Conservation (phyloP, 192 early-diverging fungal genomes). For the Oehlia diaphana region DNA sequence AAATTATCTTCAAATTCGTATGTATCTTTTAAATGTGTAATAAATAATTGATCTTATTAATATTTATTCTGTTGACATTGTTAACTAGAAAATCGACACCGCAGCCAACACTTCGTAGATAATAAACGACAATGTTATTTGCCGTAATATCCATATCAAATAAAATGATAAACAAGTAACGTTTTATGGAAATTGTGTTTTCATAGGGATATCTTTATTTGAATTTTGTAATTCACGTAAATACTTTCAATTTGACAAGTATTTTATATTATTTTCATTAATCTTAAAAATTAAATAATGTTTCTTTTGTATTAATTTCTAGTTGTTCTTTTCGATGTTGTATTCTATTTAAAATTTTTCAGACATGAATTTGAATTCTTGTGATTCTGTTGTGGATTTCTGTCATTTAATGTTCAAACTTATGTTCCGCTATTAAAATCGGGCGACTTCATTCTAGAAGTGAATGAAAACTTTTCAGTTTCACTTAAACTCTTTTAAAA, state of each 20-base stretch:
- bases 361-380: not conserved
- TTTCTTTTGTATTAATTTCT: not conserved
- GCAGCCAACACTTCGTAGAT: too few species aligned
- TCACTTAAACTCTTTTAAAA: not conserved
- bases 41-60: too few species aligned
- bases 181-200: too few species aligned
- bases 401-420: slow-evolving; percentile 2
- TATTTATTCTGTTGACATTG: too few species aligned
- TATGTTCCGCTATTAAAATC: not conserved
- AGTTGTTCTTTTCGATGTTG: not conserved
- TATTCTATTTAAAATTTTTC: not conserved
- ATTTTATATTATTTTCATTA: not conserved
- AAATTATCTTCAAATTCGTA: too few species aligned
- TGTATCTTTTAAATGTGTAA: too few species aligned
- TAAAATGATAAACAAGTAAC: too few species aligned
- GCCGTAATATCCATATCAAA: too few species aligned
- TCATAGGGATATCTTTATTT: not conserved
- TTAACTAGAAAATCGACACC: too few species aligned
- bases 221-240: not conserved
- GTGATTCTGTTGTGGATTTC: too few species aligned
- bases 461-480: too few species aligned
- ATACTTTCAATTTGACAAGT: not conserved
- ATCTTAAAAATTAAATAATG: not conserved
- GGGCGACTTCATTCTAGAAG: not conserved
- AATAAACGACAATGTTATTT: too few species aligned